Conservation (phyloP, 164 flowering plant genomes). For the Berberis thunbergii region DNA sequence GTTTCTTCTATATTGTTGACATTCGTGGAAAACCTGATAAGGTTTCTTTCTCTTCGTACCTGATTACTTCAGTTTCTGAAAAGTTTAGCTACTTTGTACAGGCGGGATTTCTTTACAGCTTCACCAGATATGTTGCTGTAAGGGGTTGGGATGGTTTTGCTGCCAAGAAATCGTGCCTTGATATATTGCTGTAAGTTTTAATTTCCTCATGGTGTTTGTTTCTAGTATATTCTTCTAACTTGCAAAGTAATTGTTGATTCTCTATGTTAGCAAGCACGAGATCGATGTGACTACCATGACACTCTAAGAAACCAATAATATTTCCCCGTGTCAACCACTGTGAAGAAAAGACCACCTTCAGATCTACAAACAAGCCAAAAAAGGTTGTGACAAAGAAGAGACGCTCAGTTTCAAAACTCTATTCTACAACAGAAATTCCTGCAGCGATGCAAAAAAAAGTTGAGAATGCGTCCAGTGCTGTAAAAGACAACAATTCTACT, state of each 20-base stretch:
- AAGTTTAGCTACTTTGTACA: conserved; percentile 13
- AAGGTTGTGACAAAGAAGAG: background rate
- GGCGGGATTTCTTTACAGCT: conserved; percentile 45
- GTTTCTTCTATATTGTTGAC: background rate
- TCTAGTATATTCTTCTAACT: background rate
- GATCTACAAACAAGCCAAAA: no score
- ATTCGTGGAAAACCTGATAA: background rate
- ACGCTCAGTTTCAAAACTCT: background rate
- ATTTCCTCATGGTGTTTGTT: background rate
- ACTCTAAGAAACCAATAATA: conserved; percentile 42
- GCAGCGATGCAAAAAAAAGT: background rate
- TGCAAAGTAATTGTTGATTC: background rate
- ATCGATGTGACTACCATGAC: conserved; percentile 33
- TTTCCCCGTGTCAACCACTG: conserved; percentile 35
- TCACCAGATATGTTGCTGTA: conserved; percentile 16
- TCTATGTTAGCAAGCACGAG: conserved; percentile 45
- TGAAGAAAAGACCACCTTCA: background rate
- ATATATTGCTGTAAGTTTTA: conserved; percentile 37
- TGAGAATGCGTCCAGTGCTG: no score
- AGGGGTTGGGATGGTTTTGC: conserved; percentile 79
- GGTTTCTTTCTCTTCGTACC: background rate
- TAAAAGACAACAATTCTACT: no score
- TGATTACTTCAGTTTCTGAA: background rate
- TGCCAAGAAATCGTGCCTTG: conserved; percentile 25
- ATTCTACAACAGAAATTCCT: no score